Conservation (phyloP, 257 asterid species). For the Anisodus acutangulus region DNA sequence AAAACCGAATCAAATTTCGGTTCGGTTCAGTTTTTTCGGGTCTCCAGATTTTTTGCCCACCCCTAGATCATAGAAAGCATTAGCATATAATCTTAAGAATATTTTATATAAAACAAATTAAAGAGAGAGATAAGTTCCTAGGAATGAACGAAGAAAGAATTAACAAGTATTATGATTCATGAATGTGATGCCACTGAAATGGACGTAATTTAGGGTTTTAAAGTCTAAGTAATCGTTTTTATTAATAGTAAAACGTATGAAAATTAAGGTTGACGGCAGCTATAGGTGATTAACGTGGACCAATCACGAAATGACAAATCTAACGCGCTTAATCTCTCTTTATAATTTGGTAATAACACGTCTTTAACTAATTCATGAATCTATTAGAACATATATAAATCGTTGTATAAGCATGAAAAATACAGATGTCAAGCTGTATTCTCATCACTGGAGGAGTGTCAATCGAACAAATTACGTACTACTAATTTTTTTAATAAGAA, state of each 20-base stretch:
- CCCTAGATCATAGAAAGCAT: background rate
- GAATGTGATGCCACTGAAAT: conserved; percentile 17
- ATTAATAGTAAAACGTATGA: conserved; percentile 4
- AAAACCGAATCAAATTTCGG: too few relatives aligned
- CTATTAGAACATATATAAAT: background rate
- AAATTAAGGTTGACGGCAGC: conserved; percentile 2
- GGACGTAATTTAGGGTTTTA: conserved; percentile 26
- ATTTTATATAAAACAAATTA: background rate
- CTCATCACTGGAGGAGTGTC: conserved; percentile 9
- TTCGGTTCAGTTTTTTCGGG: too few relatives aligned
- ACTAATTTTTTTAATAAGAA: background rate
- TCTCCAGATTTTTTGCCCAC: too few relatives aligned
- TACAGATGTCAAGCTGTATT: conserved; percentile 23
- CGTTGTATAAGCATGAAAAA: background rate
- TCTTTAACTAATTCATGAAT: background rate
- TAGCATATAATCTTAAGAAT: background rate
- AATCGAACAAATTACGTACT: conserved; percentile 3
- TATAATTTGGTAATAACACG: conserved; percentile 25
- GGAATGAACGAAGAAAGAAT: conserved; percentile 24
- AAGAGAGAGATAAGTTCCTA: background rate
- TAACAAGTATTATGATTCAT: conserved; percentile 10
- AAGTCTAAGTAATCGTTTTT: background rate
- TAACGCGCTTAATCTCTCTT: conserved; percentile 26
- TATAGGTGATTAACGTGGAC: conserved; percentile 11
- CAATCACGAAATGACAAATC: conserved; percentile 22